Conservation (phyloP, 345 rosid genomes). For the Salix dunnii region DNA sequence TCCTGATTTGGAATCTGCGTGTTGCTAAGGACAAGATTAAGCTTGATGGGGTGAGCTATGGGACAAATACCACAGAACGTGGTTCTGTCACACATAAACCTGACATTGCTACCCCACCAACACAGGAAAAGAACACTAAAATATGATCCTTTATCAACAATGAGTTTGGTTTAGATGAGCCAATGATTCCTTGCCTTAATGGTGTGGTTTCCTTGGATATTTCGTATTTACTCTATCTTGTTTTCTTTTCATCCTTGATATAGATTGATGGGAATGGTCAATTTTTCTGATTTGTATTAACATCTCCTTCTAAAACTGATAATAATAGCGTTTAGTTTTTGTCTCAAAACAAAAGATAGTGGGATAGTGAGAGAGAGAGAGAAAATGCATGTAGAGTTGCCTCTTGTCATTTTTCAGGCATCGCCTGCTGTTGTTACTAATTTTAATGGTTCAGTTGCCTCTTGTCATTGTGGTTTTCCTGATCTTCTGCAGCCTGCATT, state of each 20-base stretch:
- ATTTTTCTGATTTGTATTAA: not conserved
- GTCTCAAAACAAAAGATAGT: no score
- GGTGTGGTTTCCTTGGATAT: not conserved
- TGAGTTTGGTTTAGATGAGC: not conserved
- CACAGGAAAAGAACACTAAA: not conserved
- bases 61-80: slow-evolving; percentile 10
- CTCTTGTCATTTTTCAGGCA: not conserved
- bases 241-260: not conserved
- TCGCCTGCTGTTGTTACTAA: not conserved
- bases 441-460: not conserved
- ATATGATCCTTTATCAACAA: not conserved
- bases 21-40: slow-evolving; percentile 7
- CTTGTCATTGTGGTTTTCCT: not conserved
- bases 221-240: no score
- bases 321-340: no score
- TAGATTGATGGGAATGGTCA: not conserved
- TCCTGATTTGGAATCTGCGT: slow-evolving; percentile 6
- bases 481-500: not conserved
- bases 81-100: not conserved
- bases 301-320: not conserved
- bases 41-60: not conserved
- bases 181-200: not conserved
- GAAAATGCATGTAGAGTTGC: no score
- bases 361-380: no score
- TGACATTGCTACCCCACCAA: not conserved